Evolutionary conservation across 177 flowering plant genomes (phyloP).

Genomic region (Vitis hybrid): DNA sequence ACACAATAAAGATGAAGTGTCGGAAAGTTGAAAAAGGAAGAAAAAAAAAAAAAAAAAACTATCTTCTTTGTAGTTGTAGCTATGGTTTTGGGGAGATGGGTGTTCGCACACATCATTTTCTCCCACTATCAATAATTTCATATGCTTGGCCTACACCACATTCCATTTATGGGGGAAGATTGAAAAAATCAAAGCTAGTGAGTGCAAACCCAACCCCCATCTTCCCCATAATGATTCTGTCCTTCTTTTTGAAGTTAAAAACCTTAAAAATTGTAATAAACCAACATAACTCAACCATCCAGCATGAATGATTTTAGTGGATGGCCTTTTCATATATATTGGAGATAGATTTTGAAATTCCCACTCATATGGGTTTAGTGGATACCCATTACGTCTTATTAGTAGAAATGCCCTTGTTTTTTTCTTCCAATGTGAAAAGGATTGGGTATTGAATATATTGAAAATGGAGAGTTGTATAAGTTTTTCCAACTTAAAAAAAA

Average conservation of each 20-base stretch:
- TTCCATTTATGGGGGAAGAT: slow-evolving; percentile 15
- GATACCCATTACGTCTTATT: too few species aligned
- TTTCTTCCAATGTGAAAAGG: too few species aligned
- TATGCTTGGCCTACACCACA: slow-evolving; percentile 2
- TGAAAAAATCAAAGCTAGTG: slow-evolving; percentile 4
- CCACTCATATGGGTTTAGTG: background rate
- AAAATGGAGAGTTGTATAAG: too few species aligned
- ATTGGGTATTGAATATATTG: too few species aligned
- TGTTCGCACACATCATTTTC: slow-evolving; percentile 15
- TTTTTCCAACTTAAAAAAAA: too few species aligned
- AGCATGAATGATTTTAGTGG: slow-evolving; percentile 8
- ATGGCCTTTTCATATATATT: background rate
- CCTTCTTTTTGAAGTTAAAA: slow-evolving; percentile 18
- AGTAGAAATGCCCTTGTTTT: too few species aligned
- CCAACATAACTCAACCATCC: slow-evolving; percentile 12
- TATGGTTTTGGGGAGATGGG: slow-evolving; percentile 2
- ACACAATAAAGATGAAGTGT: slow-evolving; percentile 20
- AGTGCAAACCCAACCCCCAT: slow-evolving; percentile 16
- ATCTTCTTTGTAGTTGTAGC: too few species aligned
- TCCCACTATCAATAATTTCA: slow-evolving; percentile 18
- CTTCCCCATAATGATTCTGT: slow-evolving; percentile 22
- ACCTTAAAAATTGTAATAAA: background rate
- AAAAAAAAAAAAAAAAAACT: too few species aligned
- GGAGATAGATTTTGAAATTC: background rate
- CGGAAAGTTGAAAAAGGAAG: background rate